Evolutionary conservation across 1,139 yeast genomes (phyloP).

Genomic region (Hansenula sp.): DNA sequence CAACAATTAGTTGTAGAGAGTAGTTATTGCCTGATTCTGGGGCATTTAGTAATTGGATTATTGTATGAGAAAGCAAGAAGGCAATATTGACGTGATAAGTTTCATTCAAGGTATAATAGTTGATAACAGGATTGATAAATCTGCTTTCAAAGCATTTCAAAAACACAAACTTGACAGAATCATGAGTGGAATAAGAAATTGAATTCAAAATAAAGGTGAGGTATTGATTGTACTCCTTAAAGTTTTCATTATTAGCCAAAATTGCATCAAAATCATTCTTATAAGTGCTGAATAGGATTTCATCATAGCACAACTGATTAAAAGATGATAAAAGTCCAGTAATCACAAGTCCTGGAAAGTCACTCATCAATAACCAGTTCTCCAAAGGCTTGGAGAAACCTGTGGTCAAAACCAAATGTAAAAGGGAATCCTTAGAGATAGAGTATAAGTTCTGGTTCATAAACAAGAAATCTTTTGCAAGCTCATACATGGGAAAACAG

Average conservation of each 20-base stretch:
- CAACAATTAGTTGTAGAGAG: neutral
- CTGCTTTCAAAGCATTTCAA: slow-evolving; percentile 1
- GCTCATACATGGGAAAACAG: slow-evolving; percentile 5
- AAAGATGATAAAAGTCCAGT: slow-evolving; percentile 2
- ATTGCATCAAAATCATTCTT: slow-evolving; percentile 1
- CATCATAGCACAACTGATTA: slow-evolving; percentile 4
- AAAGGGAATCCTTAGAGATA: slow-evolving; percentile 1
- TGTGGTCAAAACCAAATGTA: slow-evolving; percentile 1
- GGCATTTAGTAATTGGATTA: neutral
- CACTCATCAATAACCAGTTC: slow-evolving; percentile 4
- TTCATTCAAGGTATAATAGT: neutral
- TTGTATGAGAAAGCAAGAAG: slow-evolving; percentile 1
- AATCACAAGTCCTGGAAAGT: slow-evolving; percentile 1
- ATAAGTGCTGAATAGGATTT: neutral
- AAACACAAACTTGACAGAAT: slow-evolving; percentile 2
- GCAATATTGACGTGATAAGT: neutral
- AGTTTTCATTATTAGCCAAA: neutral
- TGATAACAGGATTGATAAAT: slow-evolving; percentile 2
- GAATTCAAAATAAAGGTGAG: neutral
- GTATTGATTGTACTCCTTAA: slow-evolving; percentile 1
- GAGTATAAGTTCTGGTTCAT: neutral
- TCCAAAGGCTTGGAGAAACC: neutral
- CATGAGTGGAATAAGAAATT: slow-evolving; percentile 2
- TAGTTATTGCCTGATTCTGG: neutral
- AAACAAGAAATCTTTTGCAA: slow-evolving; percentile 4